Evolutionary conservation across 768 basidiomycete genomes (phyloP).

Genomic region (Lentinula lateritia): DNA sequence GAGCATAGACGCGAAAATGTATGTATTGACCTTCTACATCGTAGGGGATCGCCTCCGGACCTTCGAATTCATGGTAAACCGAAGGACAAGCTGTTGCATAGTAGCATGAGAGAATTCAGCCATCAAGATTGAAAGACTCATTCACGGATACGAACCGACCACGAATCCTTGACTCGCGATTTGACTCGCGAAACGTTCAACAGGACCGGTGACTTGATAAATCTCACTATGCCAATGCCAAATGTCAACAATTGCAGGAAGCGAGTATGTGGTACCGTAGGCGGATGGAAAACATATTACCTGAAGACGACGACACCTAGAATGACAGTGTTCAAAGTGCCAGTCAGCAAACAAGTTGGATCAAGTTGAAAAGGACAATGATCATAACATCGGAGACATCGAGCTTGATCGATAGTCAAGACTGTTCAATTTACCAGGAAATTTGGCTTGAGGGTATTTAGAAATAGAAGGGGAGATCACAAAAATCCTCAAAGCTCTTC

Average conservation of each 20-base stretch:
- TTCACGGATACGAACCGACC: slow-evolving; percentile 48
- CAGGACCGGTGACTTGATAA: slow-evolving; percentile 94
- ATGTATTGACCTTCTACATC: slow-evolving; percentile 62
- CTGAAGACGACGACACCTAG: slow-evolving; percentile 83
- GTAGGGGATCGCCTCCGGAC: slow-evolving; percentile 84
- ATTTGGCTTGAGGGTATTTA: slow-evolving; percentile 85
- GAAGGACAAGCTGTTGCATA: slow-evolving; percentile 64
- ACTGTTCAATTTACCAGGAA: slow-evolving; percentile 54
- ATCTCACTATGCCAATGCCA: slow-evolving; percentile 60
- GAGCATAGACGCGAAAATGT: no score
- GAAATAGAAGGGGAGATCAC: slow-evolving; percentile 76
- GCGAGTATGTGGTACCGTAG: background rate
- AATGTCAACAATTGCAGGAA: background rate
- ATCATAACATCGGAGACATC: background rate
- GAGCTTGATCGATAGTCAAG: background rate
- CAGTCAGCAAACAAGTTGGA: background rate
- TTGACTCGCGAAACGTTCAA: slow-evolving; percentile 86
- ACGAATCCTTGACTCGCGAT: slow-evolving; percentile 85
- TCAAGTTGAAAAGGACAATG: background rate
- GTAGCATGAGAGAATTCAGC: background rate
- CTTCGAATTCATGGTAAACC: slow-evolving; percentile 88
- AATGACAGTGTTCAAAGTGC: background rate
- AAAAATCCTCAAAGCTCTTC: slow-evolving; percentile 67
- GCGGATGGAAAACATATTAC: slow-evolving; percentile 24
- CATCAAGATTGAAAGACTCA: background rate